Evolutionary conservation across 2,329 filamentous ascomycete species (phyloP), one percentile per base, ranked within the genome.

Genomic region (Cercospora citrullina): DNA sequence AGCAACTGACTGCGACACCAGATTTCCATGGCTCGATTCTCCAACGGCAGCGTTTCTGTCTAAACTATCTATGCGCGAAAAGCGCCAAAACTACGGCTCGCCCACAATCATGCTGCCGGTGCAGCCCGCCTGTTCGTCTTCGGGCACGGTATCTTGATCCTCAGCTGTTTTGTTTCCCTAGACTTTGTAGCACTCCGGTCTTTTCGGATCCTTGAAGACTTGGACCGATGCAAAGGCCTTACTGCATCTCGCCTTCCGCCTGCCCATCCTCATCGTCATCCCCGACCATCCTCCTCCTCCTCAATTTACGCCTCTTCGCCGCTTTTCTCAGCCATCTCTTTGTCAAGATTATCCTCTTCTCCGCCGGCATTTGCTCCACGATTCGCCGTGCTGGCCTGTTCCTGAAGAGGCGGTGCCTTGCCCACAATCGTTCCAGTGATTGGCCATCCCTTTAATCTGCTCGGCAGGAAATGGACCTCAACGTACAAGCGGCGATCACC

Each of bases 381-480:
- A 39, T 39, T 16, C 33, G 1, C 14, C 33, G 33, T 39, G 33
- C 33, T 39, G 33, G 18, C 10, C 10, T 48, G n/a, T 5, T 9
- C 45, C 2, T 5, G 3, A n/a, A 21, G 10, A 6, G 48, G 48
- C 9, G 48, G 28, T 48, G 48, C 21, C 23, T 14, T 33, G 21
- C 33, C 26, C 16, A 62, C 60, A 12, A 62, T 33, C 30, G 45
- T 55, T 10, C 61, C 61, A 8, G 61, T 57, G 9, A 63, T 16
- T 28, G 16, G 14, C 18, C 30, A 42, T 1, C n/a, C 31, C 12
- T 12, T 12, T 18, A 4, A 1, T 5, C 36, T 6, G 7, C 39
- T 30, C 4, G 61, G 48, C 18, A 39, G 42, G 10, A 63, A 33
- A 31, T 65, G 45, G 8, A 39, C 61, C 48, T 63, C 61, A 33